These are phyloP conservation scores for Saccharomycodes ludwigii DNA, from an alignment of 805 yeast species.

Conservation along the genomic window DNA sequence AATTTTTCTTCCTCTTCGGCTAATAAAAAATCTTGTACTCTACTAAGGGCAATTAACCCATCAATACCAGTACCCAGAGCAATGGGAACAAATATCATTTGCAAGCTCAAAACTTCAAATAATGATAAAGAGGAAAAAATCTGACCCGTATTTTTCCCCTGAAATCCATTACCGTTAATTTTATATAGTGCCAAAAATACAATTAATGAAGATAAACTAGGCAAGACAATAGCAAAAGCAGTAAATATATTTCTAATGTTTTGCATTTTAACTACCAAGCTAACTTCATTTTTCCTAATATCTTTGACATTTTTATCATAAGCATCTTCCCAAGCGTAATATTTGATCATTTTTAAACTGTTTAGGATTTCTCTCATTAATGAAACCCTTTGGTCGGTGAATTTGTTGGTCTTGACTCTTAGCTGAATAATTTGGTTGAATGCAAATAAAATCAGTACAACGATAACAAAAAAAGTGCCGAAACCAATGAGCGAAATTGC, in stretches of 20 bases:
- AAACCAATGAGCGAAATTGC: slow-evolving; percentile 55
- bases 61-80: slow-evolving; percentile 43
- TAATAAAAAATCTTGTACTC: slow-evolving; percentile 34
- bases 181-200: slow-evolving; percentile 33
- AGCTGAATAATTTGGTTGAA: slow-evolving; percentile 32
- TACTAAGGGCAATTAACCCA: slow-evolving; percentile 36
- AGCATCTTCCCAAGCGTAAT: slow-evolving; percentile 79
- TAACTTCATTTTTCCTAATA: slow-evolving; percentile 47
- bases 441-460: slow-evolving; percentile 29
- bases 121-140: slow-evolving; percentile 53
- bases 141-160: too few relatives aligned
- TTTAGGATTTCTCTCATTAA: slow-evolving; percentile 45
- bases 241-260: slow-evolving; percentile 39
- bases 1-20: slow-evolving; percentile 14
- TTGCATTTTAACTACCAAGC: slow-evolving; percentile 41
- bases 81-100: slow-evolving; percentile 49
- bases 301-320: slow-evolving; percentile 39
- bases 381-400: slow-evolving; percentile 51
- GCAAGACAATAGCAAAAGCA: slow-evolving; percentile 38
- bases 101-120: slow-evolving; percentile 41
- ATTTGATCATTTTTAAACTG: slow-evolving; percentile 57
- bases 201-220: slow-evolving; percentile 45
- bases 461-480: slow-evolving; percentile 30
- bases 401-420: slow-evolving; percentile 38
- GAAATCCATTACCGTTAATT: slow-evolving; percentile 19